Evolutionary conservation across 1,284 basidiomycete genomes (phyloP).

Genomic region (Xerocomus minutiporus): DNA sequence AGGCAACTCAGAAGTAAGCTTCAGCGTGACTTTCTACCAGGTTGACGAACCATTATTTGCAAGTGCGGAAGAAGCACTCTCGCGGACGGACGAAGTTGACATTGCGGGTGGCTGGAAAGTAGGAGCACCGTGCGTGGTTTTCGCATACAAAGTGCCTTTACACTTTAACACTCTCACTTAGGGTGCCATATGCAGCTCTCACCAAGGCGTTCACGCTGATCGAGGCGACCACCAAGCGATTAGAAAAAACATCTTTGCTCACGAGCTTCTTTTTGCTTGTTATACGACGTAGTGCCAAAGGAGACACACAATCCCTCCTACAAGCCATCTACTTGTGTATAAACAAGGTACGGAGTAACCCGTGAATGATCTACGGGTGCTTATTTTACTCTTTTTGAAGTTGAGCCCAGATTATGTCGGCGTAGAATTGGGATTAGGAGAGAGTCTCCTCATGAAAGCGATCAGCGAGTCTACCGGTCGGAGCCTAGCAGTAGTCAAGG

Average conservation of each 20-base stretch:
- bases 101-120: slow-evolving; percentile 83
- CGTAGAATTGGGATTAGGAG: slow-evolving; percentile 94
- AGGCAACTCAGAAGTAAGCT: slow-evolving; percentile 59
- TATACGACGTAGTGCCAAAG: slow-evolving; percentile 75
- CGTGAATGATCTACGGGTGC: not conserved
- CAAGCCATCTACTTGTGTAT: slow-evolving; percentile 96
- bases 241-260: slow-evolving; percentile 88
- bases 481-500: slow-evolving; percentile 77
- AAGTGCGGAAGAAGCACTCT: slow-evolving; percentile 70
- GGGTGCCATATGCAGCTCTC: slow-evolving; percentile 91
- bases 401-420: slow-evolving; percentile 95
- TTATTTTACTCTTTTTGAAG: slow-evolving; percentile 38
- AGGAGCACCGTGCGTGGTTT: slow-evolving; percentile 69
- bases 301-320: slow-evolving; percentile 69
- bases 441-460: slow-evolving; percentile 91
- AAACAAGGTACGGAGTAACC: slow-evolving; percentile 67
- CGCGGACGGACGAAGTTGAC: slow-evolving; percentile 67
- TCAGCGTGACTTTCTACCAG: not conserved
- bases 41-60: slow-evolving; percentile 3
- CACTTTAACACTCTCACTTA: slow-evolving; percentile 31
- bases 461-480: slow-evolving; percentile 94
- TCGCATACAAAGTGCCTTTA: not conserved
- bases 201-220: slow-evolving; percentile 87
- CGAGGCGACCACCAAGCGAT: slow-evolving; percentile 91
- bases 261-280: slow-evolving; percentile 88